Evolutionary conservation across 176 grass and related monocot species (phyloP).

Genomic region (Aegilops bicornis): DNA sequence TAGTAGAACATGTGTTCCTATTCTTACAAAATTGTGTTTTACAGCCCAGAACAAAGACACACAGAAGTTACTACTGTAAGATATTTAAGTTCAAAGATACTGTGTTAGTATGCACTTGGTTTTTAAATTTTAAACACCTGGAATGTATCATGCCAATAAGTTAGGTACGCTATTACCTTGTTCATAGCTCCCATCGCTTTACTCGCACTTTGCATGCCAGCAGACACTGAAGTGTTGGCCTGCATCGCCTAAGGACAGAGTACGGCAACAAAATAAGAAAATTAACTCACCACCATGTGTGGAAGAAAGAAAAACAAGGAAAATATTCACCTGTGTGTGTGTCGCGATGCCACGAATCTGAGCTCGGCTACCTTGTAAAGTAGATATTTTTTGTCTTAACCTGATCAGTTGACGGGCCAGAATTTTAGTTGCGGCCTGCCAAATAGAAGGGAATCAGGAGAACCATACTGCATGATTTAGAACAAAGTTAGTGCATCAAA

Average conservation of each 20-base stretch:
- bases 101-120: not conserved
- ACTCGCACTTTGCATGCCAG: constrained; percentile 80
- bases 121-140: constrained; percentile 2
- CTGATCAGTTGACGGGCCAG: constrained; percentile 85
- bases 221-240: constrained; percentile 87
- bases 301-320: constrained; percentile 26
- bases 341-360: constrained; percentile 85
- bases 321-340: constrained; percentile 77
- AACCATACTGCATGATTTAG: not conserved
- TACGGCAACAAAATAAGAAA: constrained; percentile 19
- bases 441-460: constrained; percentile 22
- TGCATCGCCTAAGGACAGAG: constrained; percentile 67
- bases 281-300: not conserved
- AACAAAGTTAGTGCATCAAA: constrained; percentile 1
- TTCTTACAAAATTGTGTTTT: not conserved
- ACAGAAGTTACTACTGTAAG: not conserved
- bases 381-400: constrained; percentile 94
- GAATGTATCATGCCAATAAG: not conserved
- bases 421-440: constrained; percentile 83
- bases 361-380: constrained; percentile 87
- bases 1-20: not conserved
- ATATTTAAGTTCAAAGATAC: constrained; percentile 15
- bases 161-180: constrained; percentile 56
- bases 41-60: not conserved
- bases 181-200: constrained; percentile 93